A percentile compares a stretch with the other conserved stretches of the same genome.
phyloP scores from a whole-genome alignment of 2,329 filamentous ascomycete genomes.

The Paraconiothyrium brasiliense region DNA sequence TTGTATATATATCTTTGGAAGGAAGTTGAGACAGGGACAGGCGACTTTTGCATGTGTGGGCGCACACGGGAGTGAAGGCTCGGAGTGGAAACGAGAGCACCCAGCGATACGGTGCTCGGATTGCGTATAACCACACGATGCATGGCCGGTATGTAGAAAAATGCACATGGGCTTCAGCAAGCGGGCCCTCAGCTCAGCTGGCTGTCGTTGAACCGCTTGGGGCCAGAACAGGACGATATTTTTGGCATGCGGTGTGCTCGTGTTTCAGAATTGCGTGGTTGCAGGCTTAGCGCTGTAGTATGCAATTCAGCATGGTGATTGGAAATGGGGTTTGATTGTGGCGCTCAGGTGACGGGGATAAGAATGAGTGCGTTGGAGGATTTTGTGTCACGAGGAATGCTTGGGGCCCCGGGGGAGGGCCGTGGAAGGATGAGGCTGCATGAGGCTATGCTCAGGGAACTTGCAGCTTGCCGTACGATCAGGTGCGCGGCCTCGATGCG shows the following conservation, averaged over 20 bases:
- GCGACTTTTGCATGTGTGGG: not conserved
- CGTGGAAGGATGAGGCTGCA: slow-evolving; percentile 15
- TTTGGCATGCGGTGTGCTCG: slow-evolving; percentile 15
- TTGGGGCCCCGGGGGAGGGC: not conserved
- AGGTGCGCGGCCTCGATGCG: not conserved
- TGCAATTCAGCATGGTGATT: not conserved
- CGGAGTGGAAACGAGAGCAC: not conserved
- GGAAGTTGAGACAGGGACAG: not conserved
- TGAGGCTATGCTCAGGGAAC: slow-evolving; percentile 2
- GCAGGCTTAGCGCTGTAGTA: slow-evolving; percentile 9
- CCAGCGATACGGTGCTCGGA: not conserved
- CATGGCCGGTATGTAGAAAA: not conserved
- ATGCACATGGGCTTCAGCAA: not conserved
- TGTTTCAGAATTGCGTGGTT: slow-evolving; percentile 12
- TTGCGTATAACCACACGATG: slow-evolving; percentile 7
- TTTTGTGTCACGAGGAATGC: slow-evolving; percentile 7
- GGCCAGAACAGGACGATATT: slow-evolving; percentile 6
- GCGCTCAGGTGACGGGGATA: slow-evolving; percentile 7
- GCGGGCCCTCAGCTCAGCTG: not conserved
- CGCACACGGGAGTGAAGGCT: not conserved
- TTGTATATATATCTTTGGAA: slow-evolving; percentile 10
- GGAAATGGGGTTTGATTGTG: slow-evolving; percentile 6
- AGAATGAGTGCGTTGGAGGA: not conserved
- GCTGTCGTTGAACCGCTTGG: not conserved
- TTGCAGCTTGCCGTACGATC: not conserved